Evolutionary conservation across 2,329 filamentous ascomycete species (phyloP).

Genomic region (Xylaria sp.): DNA sequence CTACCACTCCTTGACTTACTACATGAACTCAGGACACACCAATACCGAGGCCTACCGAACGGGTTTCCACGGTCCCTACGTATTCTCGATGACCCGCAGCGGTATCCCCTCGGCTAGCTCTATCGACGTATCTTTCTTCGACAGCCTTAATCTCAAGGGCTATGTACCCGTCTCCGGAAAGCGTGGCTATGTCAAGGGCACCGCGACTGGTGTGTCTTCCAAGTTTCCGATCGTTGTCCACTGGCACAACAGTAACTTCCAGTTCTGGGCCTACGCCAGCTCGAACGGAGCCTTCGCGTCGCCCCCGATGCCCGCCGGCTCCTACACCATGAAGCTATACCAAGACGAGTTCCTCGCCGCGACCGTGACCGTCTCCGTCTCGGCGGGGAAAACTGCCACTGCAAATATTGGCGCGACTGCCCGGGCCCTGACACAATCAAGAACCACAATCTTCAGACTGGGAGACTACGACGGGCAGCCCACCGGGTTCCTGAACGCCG

Average conservation of each 20-base stretch:
- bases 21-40: slow-evolving; percentile 65
- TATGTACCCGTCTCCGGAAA: slow-evolving; percentile 53
- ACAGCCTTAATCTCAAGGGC: slow-evolving; percentile 55
- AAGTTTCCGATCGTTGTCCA: slow-evolving; percentile 59
- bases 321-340: slow-evolving; percentile 65
- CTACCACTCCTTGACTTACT: slow-evolving; percentile 61
- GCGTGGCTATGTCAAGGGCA: slow-evolving; percentile 60
- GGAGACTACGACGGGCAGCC: slow-evolving; percentile 63
- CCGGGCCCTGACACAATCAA: slow-evolving; percentile 45
- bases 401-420: slow-evolving; percentile 52
- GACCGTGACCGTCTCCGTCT: slow-evolving; percentile 51
- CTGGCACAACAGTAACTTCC: slow-evolving; percentile 60
- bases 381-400: slow-evolving; percentile 52
- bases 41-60: slow-evolving; percentile 61
- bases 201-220: slow-evolving; percentile 55
- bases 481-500: slow-evolving; percentile 62
- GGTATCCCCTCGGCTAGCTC: slow-evolving; percentile 50
- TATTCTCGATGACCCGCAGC: slow-evolving; percentile 59
- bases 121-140: slow-evolving; percentile 62
- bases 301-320: slow-evolving; percentile 63
- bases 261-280: slow-evolving; percentile 62
- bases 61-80: slow-evolving; percentile 65
- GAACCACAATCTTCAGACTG: slow-evolving; percentile 58
- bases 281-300: slow-evolving; percentile 57
- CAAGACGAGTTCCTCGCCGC: slow-evolving; percentile 60